These are phyloP conservation scores for Trichoderma sp. DNA, from an alignment of 2,329 filamentous ascomycete genomes.

Conservation along the genomic window DNA sequence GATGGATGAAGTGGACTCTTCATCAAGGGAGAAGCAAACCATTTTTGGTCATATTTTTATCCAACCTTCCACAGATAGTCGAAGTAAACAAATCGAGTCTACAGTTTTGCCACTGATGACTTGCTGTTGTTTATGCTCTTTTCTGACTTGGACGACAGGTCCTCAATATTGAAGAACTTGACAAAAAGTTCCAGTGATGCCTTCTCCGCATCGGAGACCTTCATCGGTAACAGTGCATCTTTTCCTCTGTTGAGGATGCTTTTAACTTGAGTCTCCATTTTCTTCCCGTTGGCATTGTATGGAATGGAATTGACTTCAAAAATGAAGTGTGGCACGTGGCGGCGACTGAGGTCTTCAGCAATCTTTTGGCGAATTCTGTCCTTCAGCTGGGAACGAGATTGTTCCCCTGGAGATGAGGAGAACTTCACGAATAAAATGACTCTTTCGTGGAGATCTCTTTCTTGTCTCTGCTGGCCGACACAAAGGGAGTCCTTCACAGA, in stretches of 20 bases:
- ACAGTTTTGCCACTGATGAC: background rate
- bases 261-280: background rate
- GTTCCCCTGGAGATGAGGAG: background rate
- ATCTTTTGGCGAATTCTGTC: background rate
- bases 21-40: too few relatives aligned
- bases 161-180: background rate
- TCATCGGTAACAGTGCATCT: background rate
- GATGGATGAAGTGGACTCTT: too few relatives aligned
- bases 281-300: background rate
- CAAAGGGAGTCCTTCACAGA: background rate
- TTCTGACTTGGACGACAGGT: background rate
- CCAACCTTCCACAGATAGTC: too few relatives aligned
- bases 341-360: background rate
- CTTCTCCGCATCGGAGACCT: background rate
- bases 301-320: background rate
- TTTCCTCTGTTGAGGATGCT: background rate
- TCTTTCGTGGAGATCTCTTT: background rate
- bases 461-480: background rate
- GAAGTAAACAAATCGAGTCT: background rate
- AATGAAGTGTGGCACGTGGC: background rate
- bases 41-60: too few relatives aligned
- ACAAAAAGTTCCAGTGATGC: background rate
- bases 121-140: background rate
- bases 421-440: background rate
- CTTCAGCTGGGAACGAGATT: background rate